Evolutionary conservation across 305 asterid genomes (phyloP), one percentile per base, ranked within the genome.

Genomic region (Striga hermonthica): DNA sequence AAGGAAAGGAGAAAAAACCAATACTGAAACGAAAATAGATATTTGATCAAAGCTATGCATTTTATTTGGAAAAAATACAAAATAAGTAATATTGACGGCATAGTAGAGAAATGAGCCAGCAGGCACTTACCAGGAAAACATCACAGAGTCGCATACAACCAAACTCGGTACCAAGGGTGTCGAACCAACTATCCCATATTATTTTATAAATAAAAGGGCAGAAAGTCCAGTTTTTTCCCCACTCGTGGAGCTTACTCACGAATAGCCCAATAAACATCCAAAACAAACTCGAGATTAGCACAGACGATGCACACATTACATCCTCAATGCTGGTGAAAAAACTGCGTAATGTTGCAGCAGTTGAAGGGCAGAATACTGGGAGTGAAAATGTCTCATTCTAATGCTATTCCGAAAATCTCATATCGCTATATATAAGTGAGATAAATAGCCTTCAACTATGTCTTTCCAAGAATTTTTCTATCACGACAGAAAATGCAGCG

Each of bases 401-500:
- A 31, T 49, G 31, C 31, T 6, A 7, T 2, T 15, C 68, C 14
- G 47, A 28, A 28, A 22, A 22, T 22, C 1, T 22, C 31, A 22
- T 22, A 22, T n/a, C n/a, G n/a, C n/a, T n/a, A n/a, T n/a, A n/a
- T n/a, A n/a, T n/a, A n/a, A n/a, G n/a, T 22, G 31, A 22, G 31
- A 22, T 22, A 22, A 22, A 22, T 22, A 22, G 31, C 47, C 76
- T 69, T 83, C 81, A 83, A 36, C 53, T 76, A 66, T 83, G 86
- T 39, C 87, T 78, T 62, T 86, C 93, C 44, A 86, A 57, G 76
- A 86, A 83, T 80, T 86, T 86, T 85, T 86, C 94, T 55, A 86
- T 86, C 70, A 80, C 81, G 4, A 86, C 90, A 0, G 94, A 86
- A 74, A 86, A 86, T 45, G 94, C 87, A 60, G 90, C 92, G 64